Percentiles rank a stretch among this genome's conserved stretches.
Conservation (phyloP, 768 basidiomycete genomes). For the Gymnopilus junonius region DNA sequence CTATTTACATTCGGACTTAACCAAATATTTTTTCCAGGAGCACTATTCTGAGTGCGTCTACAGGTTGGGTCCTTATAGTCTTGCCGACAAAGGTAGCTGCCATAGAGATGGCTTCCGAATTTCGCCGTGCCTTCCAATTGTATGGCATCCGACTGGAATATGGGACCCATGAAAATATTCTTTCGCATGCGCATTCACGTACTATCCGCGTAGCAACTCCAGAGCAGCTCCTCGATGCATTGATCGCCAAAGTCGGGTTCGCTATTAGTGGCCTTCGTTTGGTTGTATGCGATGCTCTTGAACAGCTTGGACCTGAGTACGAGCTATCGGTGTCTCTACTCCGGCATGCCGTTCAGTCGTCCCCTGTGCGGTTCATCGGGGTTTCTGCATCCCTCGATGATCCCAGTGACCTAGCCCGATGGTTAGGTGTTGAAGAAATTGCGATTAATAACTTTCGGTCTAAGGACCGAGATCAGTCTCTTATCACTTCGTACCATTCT, state of each 20-base stretch:
- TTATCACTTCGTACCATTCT: constrained; percentile 68
- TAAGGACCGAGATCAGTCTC: constrained; percentile 79
- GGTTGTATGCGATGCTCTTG: constrained; percentile 84
- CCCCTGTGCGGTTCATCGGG: constrained; percentile 75
- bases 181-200: constrained; percentile 42
- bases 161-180: constrained; percentile 14
- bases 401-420: constrained; percentile 77
- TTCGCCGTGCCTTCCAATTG: constrained; percentile 44
- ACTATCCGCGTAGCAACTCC: constrained; percentile 64
- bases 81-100: constrained; percentile 62
- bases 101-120: constrained; percentile 56
- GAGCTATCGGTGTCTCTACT: constrained; percentile 83
- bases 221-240: constrained; percentile 47
- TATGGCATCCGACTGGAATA: constrained; percentile 45
- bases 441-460: constrained; percentile 81
- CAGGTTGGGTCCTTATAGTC: constrained; percentile 67
- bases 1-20: not conserved
- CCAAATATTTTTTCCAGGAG: constrained; percentile 48
- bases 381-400: constrained; percentile 81
- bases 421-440: constrained; percentile 73
- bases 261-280: constrained; percentile 55
- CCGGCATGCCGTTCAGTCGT: constrained; percentile 62
- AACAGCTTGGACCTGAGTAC: constrained; percentile 79
- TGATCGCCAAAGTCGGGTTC: constrained; percentile 35
- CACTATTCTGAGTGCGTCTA: constrained; percentile 43